Evolutionary conservation across 345 rosid genomes (phyloP).

Genomic region (Carallia pectinifolia): DNA sequence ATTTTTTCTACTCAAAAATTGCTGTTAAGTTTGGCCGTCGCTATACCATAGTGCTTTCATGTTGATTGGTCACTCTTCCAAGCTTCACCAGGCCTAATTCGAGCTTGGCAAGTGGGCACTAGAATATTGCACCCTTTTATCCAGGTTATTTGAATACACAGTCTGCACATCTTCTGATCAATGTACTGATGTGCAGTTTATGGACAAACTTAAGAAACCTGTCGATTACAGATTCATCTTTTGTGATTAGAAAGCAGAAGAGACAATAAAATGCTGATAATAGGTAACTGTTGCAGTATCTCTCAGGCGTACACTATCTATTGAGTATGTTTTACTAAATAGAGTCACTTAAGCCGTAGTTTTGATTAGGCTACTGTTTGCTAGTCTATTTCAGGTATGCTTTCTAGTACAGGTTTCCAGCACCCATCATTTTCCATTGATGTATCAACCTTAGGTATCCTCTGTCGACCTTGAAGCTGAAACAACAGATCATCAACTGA

Average conservation of each 20-base stretch:
- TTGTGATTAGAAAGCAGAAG: background rate
- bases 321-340: constrained; percentile 3
- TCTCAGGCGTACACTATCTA: constrained; percentile 12
- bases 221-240: background rate
- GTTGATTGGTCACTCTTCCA: background rate
- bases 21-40: background rate
- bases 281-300: background rate
- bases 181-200: background rate
- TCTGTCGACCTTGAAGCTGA: constrained; percentile 41
- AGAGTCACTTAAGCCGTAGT: too few relatives aligned
- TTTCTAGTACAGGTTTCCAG: constrained; percentile 61
- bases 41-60: background rate
- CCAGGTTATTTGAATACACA: background rate
- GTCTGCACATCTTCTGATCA: background rate
- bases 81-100: background rate
- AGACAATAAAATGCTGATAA: background rate
- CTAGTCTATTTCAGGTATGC: constrained; percentile 65
- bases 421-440: constrained; percentile 17
- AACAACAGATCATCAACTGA: constrained; percentile 51
- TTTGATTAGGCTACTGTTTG: constrained; percentile 9
- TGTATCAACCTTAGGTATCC: constrained; percentile 14
- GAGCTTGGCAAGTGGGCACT: background rate
- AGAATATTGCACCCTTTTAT: background rate
- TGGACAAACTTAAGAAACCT: background rate
- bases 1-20: background rate